These are phyloP conservation scores for Colletotrichum sojae DNA, from an alignment of 2,329 filamentous ascomycete genomes.

Conservation along the genomic window DNA sequence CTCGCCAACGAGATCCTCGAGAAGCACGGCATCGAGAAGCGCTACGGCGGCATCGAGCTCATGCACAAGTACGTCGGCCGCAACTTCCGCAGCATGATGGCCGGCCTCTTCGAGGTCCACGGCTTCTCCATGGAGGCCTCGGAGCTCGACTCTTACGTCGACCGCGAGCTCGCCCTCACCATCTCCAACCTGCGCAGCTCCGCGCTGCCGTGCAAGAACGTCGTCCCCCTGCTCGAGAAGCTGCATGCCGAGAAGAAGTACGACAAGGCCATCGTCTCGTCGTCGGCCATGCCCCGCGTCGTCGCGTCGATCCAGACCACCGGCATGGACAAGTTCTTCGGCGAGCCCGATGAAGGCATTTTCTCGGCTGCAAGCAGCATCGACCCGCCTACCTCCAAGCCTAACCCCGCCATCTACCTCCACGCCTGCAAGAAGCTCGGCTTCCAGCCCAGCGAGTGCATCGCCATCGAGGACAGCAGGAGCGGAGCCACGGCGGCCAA, in stretches of 20 bases:
- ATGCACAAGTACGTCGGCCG: slow-evolving; percentile 91
- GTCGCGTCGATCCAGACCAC: slow-evolving; percentile 84
- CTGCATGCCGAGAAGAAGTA: slow-evolving; percentile 75
- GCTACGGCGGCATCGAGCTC: slow-evolving; percentile 83
- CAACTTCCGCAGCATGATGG: slow-evolving; percentile 94
- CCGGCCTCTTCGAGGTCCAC: slow-evolving; percentile 81
- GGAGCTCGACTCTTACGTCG: slow-evolving; percentile 82
- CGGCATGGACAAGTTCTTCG: slow-evolving; percentile 84
- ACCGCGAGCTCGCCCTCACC: slow-evolving; percentile 84
- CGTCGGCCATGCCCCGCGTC: slow-evolving; percentile 83
- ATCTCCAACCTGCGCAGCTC: slow-evolving; percentile 82
- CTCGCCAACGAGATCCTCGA: slow-evolving; percentile 89
- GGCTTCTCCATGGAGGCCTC: slow-evolving; percentile 77
- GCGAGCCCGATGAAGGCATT: slow-evolving; percentile 75
- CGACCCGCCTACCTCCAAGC: slow-evolving; percentile 84
- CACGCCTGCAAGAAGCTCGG: slow-evolving; percentile 81
- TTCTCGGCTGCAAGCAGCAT: slow-evolving; percentile 88
- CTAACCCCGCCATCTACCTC: slow-evolving; percentile 89
- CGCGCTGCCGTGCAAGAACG: slow-evolving; percentile 78
- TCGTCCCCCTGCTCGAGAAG: slow-evolving; percentile 76
- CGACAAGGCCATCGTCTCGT: slow-evolving; percentile 83
- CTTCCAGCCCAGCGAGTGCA: slow-evolving; percentile 77
- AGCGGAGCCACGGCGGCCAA: slow-evolving; percentile 82
- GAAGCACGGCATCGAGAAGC: slow-evolving; percentile 72
- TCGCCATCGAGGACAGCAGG: slow-evolving; percentile 91